Evolutionary conservation across 805 yeast genomes (phyloP).

Genomic region (Candida ortonii): DNA sequence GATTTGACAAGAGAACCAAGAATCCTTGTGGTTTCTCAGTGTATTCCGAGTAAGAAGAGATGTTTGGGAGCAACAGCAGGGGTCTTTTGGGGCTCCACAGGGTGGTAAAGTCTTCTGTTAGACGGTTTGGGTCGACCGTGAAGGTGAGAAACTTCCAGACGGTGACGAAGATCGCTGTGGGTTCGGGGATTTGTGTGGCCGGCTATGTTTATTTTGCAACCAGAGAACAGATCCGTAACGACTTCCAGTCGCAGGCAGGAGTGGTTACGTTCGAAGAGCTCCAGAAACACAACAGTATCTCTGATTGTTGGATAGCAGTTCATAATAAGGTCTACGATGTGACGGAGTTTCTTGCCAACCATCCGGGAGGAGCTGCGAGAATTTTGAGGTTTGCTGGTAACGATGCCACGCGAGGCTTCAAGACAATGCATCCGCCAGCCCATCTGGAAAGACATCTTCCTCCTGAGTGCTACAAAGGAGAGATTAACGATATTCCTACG

Average conservation of each 20-base stretch:
- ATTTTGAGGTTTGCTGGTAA: constrained; percentile 46
- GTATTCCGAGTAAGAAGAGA: no score
- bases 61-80: no score
- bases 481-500: constrained; percentile 26
- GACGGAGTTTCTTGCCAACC: constrained; percentile 43
- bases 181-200: no score
- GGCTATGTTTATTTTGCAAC: neutral
- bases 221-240: constrained; percentile 1
- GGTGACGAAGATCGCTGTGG: no score
- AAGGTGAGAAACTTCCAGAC: no score
- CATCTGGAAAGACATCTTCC: constrained; percentile 26
- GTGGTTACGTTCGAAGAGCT: constrained; percentile 31
- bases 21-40: no score
- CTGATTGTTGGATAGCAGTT: constrained; percentile 84
- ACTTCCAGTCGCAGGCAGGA: neutral
- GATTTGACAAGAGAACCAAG: no score
- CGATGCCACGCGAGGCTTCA: constrained; percentile 41
- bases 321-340: constrained; percentile 75
- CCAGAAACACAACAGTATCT: constrained; percentile 46
- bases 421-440: constrained; percentile 27
- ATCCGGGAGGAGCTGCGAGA: constrained; percentile 48
- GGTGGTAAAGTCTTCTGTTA: no score
- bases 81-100: no score
- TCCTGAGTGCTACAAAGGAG: constrained; percentile 36
- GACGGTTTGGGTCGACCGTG: no score